Evolutionary conservation across 441 rosid genomes (phyloP).

Genomic region (Geranium incanum): DNA sequence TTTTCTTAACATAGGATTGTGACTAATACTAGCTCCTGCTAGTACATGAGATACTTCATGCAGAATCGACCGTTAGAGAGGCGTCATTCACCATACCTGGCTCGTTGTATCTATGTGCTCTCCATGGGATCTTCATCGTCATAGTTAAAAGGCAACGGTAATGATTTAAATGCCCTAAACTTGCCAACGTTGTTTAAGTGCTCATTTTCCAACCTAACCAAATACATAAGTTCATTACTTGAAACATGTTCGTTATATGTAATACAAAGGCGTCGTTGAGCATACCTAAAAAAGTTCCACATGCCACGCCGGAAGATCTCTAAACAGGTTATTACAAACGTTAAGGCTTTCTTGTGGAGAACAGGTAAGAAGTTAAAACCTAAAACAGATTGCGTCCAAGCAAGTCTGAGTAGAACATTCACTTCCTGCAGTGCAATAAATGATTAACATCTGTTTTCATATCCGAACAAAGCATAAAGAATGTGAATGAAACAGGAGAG

Average conservation of each 20-base stretch:
- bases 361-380: constrained; percentile 48
- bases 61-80: neutral
- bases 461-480: no score
- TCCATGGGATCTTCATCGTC: constrained; percentile 26
- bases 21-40: neutral
- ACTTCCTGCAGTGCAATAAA: constrained; percentile 39
- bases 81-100: no score
- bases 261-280: no score
- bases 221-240: neutral
- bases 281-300: constrained; percentile 86
- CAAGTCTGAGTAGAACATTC: constrained; percentile 65
- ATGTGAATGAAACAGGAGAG: neutral
- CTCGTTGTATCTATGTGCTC: constrained; percentile 16
- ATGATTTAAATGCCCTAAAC: constrained; percentile 68
- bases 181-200: constrained; percentile 86
- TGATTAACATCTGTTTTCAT: no score
- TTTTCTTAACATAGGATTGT: neutral
- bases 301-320: constrained; percentile 86
- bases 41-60: neutral
- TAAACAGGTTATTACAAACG: constrained; percentile 46
- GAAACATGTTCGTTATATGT: neutral
- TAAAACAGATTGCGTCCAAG: constrained; percentile 74
- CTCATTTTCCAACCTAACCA: constrained; percentile 78
- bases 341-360: constrained; percentile 50
- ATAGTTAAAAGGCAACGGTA: constrained; percentile 65